These are phyloP conservation scores for Lavandula angustifolia DNA, from an alignment of 257 asterid genomes.

Conservation along the genomic window DNA sequence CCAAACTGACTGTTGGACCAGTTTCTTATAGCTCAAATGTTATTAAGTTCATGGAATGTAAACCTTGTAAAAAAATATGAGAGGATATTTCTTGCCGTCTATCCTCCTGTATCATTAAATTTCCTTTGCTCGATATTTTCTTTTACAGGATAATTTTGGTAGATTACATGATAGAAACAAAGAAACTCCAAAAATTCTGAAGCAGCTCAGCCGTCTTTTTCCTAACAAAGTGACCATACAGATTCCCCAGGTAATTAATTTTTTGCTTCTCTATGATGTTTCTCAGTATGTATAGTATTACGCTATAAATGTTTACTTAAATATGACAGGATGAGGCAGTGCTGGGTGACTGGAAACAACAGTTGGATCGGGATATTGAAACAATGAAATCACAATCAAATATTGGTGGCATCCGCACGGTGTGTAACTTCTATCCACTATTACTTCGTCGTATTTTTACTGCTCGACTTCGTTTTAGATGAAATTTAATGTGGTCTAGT, in stretches of 20 bases:
- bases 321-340: conserved; percentile 69
- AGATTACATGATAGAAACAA: conserved; percentile 79
- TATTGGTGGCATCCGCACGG: conserved; percentile 66
- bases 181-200: conserved; percentile 80
- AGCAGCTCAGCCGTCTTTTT: conserved; percentile 84
- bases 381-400: conserved; percentile 83
- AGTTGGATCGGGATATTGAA: conserved; percentile 79
- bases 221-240: conserved; percentile 91
- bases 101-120: not conserved
- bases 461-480: not conserved
- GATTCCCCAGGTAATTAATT: conserved; percentile 80
- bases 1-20: not conserved
- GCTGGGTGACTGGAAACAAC: conserved; percentile 83
- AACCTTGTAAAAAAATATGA: not conserved
- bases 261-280: conserved; percentile 12
- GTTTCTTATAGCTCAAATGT: conserved; percentile 16
- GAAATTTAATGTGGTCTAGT: conserved; percentile 13
- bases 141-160: conserved; percentile 72
- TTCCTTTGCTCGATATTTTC: not conserved
- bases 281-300: conserved; percentile 14
- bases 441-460: not conserved
- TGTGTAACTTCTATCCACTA: conserved; percentile 38
- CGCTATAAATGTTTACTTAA: conserved; percentile 16
- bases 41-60: conserved; percentile 13
- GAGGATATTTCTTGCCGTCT: conserved; percentile 1